These are phyloP conservation scores for Zychaea mexicana DNA, from an alignment of 371 early-diverging fungal genomes.

Conservation along the genomic window DNA sequence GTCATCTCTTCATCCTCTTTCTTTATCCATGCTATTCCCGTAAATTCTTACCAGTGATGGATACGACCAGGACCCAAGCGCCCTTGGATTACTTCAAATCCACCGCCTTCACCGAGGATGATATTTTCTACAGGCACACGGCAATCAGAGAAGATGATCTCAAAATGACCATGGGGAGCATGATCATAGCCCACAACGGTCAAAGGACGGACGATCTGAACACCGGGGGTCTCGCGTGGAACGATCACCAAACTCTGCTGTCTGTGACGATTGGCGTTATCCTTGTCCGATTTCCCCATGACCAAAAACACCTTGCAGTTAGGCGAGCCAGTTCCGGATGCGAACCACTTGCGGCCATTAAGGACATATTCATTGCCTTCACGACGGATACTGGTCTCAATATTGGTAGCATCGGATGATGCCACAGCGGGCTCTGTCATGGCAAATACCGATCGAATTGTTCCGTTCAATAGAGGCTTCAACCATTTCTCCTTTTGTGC, in stretches of 20 bases:
- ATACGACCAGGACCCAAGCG: conserved; percentile 90
- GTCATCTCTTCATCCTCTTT: too few relatives aligned
- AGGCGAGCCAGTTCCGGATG: conserved; percentile 92
- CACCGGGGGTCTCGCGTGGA: conserved; percentile 85
- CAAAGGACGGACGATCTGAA: conserved; percentile 83
- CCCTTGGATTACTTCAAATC: conserved; percentile 96
- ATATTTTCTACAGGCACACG: conserved; percentile 87
- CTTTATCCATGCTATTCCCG: neutral
- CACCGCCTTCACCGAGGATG: conserved; percentile 92
- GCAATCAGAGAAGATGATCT: conserved; percentile 90
- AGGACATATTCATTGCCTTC: conserved; percentile 76
- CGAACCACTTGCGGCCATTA: conserved; percentile 97
- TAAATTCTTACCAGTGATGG: conserved; percentile 53
- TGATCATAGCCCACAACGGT: conserved; percentile 94
- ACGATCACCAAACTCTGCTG: conserved; percentile 93
- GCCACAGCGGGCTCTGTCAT: conserved; percentile 97
- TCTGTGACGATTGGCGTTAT: conserved; percentile 71
- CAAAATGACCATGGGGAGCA: conserved; percentile 93
- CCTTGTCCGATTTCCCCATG: conserved; percentile 85
- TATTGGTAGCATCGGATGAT: conserved; percentile 96
- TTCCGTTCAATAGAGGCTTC: conserved; percentile 81
- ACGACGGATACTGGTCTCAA: conserved; percentile 78
- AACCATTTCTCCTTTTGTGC: conserved; percentile 89
- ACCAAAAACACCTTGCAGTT: conserved; percentile 85
- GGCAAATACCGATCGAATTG: conserved; percentile 95